These are phyloP conservation scores for Saprolegnia parasitica DNA, from an alignment of 352 stramenopile species.

Conservation along the genomic window DNA sequence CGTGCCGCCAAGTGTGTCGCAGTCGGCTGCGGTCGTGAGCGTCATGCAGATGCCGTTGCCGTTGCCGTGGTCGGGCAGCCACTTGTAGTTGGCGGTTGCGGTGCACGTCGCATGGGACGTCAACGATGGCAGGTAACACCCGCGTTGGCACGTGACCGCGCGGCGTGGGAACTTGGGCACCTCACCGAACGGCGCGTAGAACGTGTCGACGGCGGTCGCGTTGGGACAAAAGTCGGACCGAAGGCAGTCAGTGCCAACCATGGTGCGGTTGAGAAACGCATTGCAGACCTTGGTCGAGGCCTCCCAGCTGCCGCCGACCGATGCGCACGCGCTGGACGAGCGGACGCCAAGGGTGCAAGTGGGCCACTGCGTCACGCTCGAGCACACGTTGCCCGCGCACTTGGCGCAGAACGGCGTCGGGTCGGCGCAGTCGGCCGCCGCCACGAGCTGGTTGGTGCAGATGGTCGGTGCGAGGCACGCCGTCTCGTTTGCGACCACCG, in stretches of 20 bases:
- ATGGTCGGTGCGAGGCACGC: conserved; percentile 7
- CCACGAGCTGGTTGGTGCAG: conserved; percentile 8
- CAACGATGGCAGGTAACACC: conserved; percentile 13
- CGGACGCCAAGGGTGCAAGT: conserved; percentile 1
- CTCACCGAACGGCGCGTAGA: neutral
- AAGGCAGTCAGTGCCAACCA: conserved; percentile 4
- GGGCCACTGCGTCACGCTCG: neutral
- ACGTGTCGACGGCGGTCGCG: neutral
- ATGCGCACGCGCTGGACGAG: neutral
- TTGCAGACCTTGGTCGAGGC: neutral
- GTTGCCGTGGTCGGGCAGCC: neutral
- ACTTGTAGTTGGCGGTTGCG: conserved; percentile 15
- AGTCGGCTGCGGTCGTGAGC: neutral
- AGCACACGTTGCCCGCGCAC: conserved; percentile 10
- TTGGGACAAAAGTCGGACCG: conserved; percentile 15
- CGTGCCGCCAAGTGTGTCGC: neutral
- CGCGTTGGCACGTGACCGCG: neutral
- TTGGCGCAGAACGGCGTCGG: conserved; percentile 21
- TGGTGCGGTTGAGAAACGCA: neutral
- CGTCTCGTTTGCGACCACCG: conserved; percentile 5
- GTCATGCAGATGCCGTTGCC: conserved; percentile 18
- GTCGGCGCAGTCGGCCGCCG: neutral
- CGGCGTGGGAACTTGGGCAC: conserved; percentile 11
- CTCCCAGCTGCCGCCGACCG: conserved; percentile 7
- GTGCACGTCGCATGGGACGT: neutral